Percentiles rank a stretch among this genome's conserved stretches.
These are phyloP conservation scores for Peniophora sp. DNA, from an alignment of 1,284 basidiomycete species.

Conservation along the genomic window DNA sequence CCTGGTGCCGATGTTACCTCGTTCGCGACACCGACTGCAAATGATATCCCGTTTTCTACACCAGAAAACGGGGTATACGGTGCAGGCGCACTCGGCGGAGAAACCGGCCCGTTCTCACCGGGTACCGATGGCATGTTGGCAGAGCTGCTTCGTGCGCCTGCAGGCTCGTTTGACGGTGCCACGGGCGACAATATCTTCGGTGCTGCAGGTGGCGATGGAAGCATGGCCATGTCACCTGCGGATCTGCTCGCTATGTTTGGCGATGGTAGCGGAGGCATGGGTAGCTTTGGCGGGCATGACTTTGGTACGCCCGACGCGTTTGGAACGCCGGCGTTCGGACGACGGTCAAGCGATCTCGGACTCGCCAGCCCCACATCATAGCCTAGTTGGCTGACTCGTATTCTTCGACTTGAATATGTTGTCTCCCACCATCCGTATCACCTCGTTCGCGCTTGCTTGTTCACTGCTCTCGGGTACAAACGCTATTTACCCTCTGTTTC, in stretches of 20 bases:
- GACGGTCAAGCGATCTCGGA: too few species aligned
- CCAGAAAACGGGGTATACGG: slow-evolving; percentile 42
- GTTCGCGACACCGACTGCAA: slow-evolving; percentile 36
- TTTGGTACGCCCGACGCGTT: too few species aligned
- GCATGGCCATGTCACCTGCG: slow-evolving; percentile 20
- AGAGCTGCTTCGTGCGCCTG: not conserved
- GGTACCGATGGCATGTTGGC: not conserved
- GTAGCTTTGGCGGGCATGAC: not conserved
- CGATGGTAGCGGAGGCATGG: slow-evolving; percentile 25
- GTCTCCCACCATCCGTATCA: too few species aligned
- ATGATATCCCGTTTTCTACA: slow-evolving; percentile 56
- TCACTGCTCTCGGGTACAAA: too few species aligned
- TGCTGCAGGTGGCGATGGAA: slow-evolving; percentile 13
- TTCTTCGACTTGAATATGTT: too few species aligned
- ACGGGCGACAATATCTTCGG: slow-evolving; percentile 4
- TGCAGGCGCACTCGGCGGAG: slow-evolving; percentile 2
- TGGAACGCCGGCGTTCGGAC: too few species aligned
- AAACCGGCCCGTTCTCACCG: slow-evolving; percentile 1
- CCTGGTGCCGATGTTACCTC: slow-evolving; percentile 21
- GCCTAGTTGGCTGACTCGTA: too few species aligned
- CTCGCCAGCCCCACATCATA: too few species aligned
- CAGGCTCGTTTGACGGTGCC: slow-evolving; percentile 1
- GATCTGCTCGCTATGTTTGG: slow-evolving; percentile 29
- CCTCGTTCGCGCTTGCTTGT: too few species aligned
- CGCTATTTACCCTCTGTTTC: too few species aligned